These are phyloP conservation scores for Candida glucosophila DNA, from an alignment of 1,139 yeast genomes.

Conservation along the genomic window DNA sequence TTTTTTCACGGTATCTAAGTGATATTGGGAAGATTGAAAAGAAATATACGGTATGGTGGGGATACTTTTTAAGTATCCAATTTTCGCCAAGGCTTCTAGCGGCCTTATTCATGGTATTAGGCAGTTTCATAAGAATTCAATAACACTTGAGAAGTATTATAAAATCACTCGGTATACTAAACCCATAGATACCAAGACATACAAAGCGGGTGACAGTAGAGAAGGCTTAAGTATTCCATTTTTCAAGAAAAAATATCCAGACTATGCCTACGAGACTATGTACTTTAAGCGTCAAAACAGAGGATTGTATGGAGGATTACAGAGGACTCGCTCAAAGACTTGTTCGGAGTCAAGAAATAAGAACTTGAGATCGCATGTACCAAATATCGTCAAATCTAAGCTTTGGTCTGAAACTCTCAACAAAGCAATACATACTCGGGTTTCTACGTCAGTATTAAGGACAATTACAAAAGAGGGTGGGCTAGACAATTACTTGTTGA, in stretches of 20 bases:
- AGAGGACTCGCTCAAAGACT: slow-evolving; percentile 67
- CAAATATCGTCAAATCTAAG: slow-evolving; percentile 66
- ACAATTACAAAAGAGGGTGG: slow-evolving; percentile 94
- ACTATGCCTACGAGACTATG: slow-evolving; percentile 70
- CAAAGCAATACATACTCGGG: slow-evolving; percentile 44
- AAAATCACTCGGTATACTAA: slow-evolving; percentile 33
- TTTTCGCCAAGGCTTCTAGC: too few relatives aligned
- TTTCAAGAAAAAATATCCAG: slow-evolving; percentile 49
- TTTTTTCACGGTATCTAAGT: too few relatives aligned
- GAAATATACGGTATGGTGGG: too few relatives aligned
- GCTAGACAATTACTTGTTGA: slow-evolving; percentile 74
- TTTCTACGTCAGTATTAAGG: slow-evolving; percentile 75
- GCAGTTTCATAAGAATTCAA: slow-evolving; percentile 2
- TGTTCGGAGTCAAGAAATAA: slow-evolving; percentile 72
- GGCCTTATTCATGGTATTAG: too few relatives aligned
- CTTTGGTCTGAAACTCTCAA: slow-evolving; percentile 81
- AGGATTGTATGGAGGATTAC: slow-evolving; percentile 87
- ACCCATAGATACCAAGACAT: slow-evolving; percentile 26
- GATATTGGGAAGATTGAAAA: too few relatives aligned
- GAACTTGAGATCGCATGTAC: slow-evolving; percentile 69
- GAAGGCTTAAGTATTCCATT: slow-evolving; percentile 36
- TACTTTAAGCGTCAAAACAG: slow-evolving; percentile 77
- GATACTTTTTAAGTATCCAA: too few relatives aligned
- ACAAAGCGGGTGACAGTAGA: slow-evolving; percentile 31
- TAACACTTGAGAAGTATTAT: slow-evolving; percentile 18